These are phyloP conservation scores for Trebouxia gelatinosa DNA, from an alignment of 163 green algal genomes.

Conservation along the genomic window DNA sequence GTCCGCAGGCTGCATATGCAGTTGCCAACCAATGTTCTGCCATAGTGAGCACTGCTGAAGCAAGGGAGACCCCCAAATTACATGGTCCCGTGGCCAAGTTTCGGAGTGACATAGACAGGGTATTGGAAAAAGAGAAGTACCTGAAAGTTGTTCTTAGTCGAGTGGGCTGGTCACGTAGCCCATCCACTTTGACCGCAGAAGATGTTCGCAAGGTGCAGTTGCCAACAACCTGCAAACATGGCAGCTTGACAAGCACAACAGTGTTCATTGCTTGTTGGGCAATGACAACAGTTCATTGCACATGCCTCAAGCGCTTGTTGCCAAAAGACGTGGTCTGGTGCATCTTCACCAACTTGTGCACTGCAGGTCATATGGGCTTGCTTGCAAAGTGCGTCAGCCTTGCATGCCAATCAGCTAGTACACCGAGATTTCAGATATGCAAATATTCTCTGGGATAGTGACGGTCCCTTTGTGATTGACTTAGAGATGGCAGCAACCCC, in stretches of 20 bases:
- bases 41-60: constrained; percentile 6
- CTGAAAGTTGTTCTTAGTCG: constrained; percentile 5
- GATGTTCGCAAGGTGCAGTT: constrained; percentile 17
- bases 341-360: neutral
- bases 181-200: constrained; percentile 14
- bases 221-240: no score
- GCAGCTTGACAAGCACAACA: constrained; percentile 1
- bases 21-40: constrained; percentile 12
- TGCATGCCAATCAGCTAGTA: constrained; percentile 5
- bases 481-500: constrained; percentile 21
- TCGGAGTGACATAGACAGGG: neutral
- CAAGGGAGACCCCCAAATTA: constrained; percentile 3
- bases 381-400: neutral
- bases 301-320: no score
- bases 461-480: constrained; percentile 9
- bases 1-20: constrained; percentile 4
- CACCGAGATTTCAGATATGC: constrained; percentile 14
- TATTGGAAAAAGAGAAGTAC: constrained; percentile 4
- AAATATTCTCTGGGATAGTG: constrained; percentile 10
- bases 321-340: neutral
- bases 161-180: constrained; percentile 4
- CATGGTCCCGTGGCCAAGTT: constrained; percentile 1
- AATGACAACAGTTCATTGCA: no score
- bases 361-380: constrained; percentile 14
- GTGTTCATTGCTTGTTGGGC: constrained; percentile 7